Percentiles rank a stretch among this genome's conserved stretches.
Evolutionary conservation across 768 basidiomycete species (phyloP).

Genomic region (Hemileccinum rubropunctum): DNA sequence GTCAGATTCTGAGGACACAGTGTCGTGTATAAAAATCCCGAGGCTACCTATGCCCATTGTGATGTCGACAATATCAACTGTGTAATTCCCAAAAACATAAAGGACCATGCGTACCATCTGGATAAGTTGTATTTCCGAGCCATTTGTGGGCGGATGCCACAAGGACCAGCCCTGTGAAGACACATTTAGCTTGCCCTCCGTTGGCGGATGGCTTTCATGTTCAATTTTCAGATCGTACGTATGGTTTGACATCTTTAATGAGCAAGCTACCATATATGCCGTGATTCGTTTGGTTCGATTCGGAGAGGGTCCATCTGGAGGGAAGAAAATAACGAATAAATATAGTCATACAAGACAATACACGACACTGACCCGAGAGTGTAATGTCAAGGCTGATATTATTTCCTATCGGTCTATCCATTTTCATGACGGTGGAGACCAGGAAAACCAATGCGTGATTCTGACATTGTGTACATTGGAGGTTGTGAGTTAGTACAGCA

Average conservation of each 20-base stretch:
- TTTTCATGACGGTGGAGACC: neutral
- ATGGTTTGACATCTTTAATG: neutral
- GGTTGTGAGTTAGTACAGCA: neutral
- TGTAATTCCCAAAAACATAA: neutral
- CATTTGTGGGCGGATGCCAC: neutral
- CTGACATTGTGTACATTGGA: neutral
- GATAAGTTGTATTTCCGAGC: neutral
- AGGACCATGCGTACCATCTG: neutral
- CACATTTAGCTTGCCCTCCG: neutral
- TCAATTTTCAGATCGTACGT: neutral
- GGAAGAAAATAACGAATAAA: neutral
- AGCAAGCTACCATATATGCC: neutral
- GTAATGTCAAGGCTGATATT: neutral
- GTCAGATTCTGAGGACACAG: too few species aligned
- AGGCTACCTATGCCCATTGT: neutral
- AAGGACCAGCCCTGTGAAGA: neutral
- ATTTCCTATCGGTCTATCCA: neutral
- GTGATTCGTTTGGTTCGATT: neutral
- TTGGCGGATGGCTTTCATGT: neutral
- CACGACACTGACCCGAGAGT: too few species aligned
- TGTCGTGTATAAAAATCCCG: too few species aligned
- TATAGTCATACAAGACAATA: too few species aligned
- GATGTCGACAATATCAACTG: neutral
- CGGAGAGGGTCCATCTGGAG: neutral
- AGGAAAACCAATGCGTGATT: neutral